Percentiles rank a stretch among this genome's conserved stretches.
Evolutionary conservation across 371 early-diverging fungal genomes (phyloP).

Genomic region (Dichotomocladium elegans): DNA sequence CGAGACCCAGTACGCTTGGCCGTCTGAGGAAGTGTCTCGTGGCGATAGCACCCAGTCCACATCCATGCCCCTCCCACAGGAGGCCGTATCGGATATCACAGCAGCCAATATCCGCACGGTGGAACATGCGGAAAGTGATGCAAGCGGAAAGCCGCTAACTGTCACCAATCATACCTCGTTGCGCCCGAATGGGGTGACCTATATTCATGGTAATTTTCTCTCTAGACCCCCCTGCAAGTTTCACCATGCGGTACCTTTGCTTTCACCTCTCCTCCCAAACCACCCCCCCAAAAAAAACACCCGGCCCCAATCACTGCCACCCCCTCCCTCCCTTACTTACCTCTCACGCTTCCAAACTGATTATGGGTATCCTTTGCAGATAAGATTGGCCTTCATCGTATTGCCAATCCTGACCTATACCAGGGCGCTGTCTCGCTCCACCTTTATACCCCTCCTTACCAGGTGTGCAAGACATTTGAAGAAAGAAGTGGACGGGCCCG

Average conservation of each 20-base stretch:
- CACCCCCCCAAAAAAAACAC: not conserved
- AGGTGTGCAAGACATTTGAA: constrained; percentile 82
- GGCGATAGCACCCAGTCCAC: too few relatives aligned
- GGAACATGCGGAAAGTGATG: constrained; percentile 8
- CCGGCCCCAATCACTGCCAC: not conserved
- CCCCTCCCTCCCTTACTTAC: not conserved
- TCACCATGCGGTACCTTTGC: not conserved
- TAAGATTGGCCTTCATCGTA: constrained; percentile 85
- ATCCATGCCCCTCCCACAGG: not conserved
- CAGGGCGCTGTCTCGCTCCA: constrained; percentile 82
- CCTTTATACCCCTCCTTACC: constrained; percentile 89
- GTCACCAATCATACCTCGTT: constrained; percentile 38
- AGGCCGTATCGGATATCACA: constrained; percentile 17
- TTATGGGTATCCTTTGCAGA: constrained; percentile 35
- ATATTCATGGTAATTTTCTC: constrained; percentile 72
- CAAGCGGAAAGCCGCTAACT: constrained; percentile 17
- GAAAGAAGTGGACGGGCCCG: constrained; percentile 70
- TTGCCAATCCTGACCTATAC: constrained; percentile 67
- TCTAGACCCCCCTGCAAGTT: not conserved
- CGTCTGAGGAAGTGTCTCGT: constrained; percentile 34
- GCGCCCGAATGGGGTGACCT: constrained; percentile 70
- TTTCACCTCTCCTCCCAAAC: not conserved
- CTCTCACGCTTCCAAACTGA: not conserved
- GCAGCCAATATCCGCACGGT: constrained; percentile 16
- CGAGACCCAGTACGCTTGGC: constrained; percentile 83